Percentiles rank a stretch among this genome's conserved stretches.
Evolutionary conservation across 305 asterid species (phyloP).

Genomic region (Fraxinus xanthoxyloides): DNA sequence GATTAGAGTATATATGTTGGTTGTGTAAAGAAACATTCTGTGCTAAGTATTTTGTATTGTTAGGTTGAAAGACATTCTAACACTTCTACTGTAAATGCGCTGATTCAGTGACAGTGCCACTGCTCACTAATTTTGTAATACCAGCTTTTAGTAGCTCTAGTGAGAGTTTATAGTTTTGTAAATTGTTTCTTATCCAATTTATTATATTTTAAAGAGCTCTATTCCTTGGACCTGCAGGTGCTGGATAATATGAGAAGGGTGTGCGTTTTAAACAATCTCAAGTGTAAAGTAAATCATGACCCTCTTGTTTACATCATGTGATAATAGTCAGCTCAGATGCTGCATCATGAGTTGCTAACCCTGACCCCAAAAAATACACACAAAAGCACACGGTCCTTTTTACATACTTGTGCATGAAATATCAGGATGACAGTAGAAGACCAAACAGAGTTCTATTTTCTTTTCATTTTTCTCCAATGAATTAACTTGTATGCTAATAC

Average conservation of each 20-base stretch:
- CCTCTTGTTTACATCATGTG: conserved; percentile 8
- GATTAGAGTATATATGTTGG: neutral
- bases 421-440: neutral
- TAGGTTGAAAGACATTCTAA: conserved; percentile 3
- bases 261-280: conserved; percentile 57
- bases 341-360: neutral
- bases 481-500: neutral
- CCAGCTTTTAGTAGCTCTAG: neutral
- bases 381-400: neutral
- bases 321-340: neutral
- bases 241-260: conserved; percentile 71
- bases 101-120: conserved; percentile 1
- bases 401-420: conserved; percentile 3
- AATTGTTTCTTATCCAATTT: neutral
- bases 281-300: conserved; percentile 54
- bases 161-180: neutral
- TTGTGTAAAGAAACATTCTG: neutral
- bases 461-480: neutral
- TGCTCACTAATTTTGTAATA: neutral
- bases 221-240: conserved; percentile 51
- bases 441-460: neutral
- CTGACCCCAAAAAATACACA: neutral
- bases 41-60: neutral
- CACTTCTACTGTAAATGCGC: neutral
- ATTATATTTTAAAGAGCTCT: neutral